Base-by-base conservation (phyloP, 176 grass and related monocot species). In the Ensete glaucum region DNA sequence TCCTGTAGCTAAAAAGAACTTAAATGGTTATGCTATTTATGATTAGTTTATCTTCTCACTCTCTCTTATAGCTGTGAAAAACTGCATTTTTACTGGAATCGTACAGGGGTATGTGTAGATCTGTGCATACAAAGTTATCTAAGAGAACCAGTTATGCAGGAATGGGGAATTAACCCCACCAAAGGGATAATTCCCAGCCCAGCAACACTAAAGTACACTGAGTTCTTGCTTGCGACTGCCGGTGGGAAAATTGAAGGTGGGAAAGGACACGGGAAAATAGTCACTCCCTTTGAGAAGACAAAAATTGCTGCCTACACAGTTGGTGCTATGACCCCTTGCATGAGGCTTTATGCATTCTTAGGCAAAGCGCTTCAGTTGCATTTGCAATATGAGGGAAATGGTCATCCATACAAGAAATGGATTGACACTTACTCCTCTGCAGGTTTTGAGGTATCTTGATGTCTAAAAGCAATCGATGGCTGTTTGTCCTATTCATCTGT, bases 271-370 rank as follows among this genome's bases (percentile, higher is more conserved):
- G 77, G 86, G 53, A 98, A 89, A 87, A 99, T 99, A 78, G 95
- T 87, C 43, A 99, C 95, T 66, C 95, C 95, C 73, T 99, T 99
- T 62, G 95, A 99, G 85, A 99, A 89, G 85, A 99, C 91, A 77
- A 99, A 99, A 85, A 89, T 99, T 82, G 90, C 95, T 80, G 91
- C 95, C 27, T 99, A 99, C 51, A 94, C 88, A 76, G 86, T 99
- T 76, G 91, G 95, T 48, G 91, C 95, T n/a, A 91, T 94, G 83
- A 79, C 95, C 62, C 95, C 95, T 80, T 99, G 91, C 85, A 91
- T 99, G 95, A 90, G 88, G 76, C 91, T 99, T 72, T 91, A 94
- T 91, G 95, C 95, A 34, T 85, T 91, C 78, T 75, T 99, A 49
- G 91, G 86, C 57, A 94, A 91, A 71, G 91, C 89, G 80, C 86